Conservation (phyloP, 2,329 filamentous ascomycete genomes). For the Nothophoma quercina region DNA sequence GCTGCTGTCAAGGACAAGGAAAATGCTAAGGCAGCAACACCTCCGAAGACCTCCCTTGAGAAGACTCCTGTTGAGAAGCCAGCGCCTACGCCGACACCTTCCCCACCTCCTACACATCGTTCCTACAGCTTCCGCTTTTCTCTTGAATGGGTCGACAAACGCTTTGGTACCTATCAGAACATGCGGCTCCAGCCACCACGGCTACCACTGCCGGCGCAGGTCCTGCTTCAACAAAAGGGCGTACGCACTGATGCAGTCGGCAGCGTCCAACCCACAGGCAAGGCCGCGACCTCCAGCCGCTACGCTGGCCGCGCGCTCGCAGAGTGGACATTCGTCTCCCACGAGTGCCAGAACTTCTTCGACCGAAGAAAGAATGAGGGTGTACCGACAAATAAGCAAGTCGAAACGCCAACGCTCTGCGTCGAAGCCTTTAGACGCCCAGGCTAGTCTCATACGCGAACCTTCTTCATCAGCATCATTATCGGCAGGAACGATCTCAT, state of each 20-base stretch:
- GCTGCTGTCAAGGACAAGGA: conserved; percentile 39
- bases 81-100: conserved; percentile 45
- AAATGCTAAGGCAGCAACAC: conserved; percentile 23
- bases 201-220: conserved; percentile 74
- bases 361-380: conserved; percentile 79
- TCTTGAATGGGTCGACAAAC: conserved; percentile 69
- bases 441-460: conserved; percentile 33
- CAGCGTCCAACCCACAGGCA: conserved; percentile 47
- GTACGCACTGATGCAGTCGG: conserved; percentile 38
- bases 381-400: conserved; percentile 68
- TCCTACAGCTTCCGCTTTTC: conserved; percentile 78
- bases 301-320: conserved; percentile 77
- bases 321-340: conserved; percentile 78
- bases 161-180: conserved; percentile 64
- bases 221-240: conserved; percentile 60
- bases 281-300: conserved; percentile 54
- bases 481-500: conserved; percentile 35
- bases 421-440: conserved; percentile 68
- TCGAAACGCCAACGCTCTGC: conserved; percentile 72
- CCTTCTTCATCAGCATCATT: conserved; percentile 6
- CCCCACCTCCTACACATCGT: conserved; percentile 62
- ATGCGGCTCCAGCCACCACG: conserved; percentile 71
- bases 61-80: conserved; percentile 12
- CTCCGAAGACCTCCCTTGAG: conserved; percentile 10
- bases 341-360: conserved; percentile 82